These are phyloP conservation scores for Cylindrodendrum hubeiense DNA, from an alignment of 2,329 filamentous ascomycete species.

Conservation along the genomic window DNA sequence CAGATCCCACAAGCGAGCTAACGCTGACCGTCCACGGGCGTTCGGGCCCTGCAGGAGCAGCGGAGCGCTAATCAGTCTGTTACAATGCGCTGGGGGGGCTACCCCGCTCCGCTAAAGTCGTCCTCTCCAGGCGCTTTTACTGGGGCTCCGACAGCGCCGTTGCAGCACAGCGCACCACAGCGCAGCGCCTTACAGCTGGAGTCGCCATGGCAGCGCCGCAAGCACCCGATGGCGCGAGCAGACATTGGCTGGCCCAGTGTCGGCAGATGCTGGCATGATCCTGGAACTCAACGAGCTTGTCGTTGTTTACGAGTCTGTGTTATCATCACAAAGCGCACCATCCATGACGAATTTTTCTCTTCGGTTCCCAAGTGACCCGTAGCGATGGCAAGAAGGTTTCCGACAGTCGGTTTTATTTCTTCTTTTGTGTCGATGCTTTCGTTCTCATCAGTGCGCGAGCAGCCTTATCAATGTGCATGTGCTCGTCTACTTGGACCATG, in stretches of 20 bases:
- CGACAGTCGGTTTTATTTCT: background rate
- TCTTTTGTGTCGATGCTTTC: background rate
- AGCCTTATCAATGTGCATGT: background rate
- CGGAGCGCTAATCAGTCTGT: conserved; percentile 45
- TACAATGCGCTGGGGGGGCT: conserved; percentile 41
- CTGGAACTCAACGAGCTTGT: conserved; percentile 31
- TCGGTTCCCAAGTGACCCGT: conserved; percentile 33
- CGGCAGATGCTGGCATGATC: conserved; percentile 42
- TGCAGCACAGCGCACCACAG: conserved; percentile 27
- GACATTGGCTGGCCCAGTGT: conserved; percentile 34
- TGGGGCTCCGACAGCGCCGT: conserved; percentile 27
- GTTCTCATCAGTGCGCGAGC: background rate
- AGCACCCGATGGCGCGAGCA: conserved; percentile 34
- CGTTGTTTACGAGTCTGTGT: conserved; percentile 39
- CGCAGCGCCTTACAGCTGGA: conserved; percentile 32
- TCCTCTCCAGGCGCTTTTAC: conserved; percentile 34
- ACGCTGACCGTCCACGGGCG: conserved; percentile 18
- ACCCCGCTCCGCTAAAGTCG: conserved; percentile 43
- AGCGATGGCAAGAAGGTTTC: conserved; percentile 26
- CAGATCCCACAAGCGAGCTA: conserved; percentile 28
- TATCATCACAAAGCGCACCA: conserved; percentile 36
- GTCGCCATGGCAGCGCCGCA: conserved; percentile 50
- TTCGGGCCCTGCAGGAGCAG: conserved; percentile 35
- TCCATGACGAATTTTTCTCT: conserved; percentile 35
- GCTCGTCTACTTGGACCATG: background rate